Evolutionary conservation across 169 alveolate genomes (phyloP).

Genomic region (Perkinsus olseni): DNA sequence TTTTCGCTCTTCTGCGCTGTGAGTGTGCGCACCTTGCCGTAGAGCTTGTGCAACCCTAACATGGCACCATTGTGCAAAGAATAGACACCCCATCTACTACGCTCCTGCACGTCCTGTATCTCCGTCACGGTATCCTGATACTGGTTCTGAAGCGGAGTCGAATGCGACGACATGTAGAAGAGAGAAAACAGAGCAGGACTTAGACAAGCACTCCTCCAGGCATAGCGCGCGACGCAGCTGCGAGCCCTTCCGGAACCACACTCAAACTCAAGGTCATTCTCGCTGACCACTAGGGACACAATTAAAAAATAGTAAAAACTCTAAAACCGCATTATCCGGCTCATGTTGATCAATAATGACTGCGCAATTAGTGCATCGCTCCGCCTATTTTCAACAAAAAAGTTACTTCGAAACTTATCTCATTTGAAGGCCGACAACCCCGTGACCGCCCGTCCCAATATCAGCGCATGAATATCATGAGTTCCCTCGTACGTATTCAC

Average conservation of each 20-base stretch:
- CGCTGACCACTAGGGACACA: too few relatives aligned
- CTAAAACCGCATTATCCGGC: too few relatives aligned
- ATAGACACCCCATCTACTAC: neutral
- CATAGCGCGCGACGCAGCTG: too few relatives aligned
- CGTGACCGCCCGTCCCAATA: slow-evolving; percentile 62
- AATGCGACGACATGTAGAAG: neutral
- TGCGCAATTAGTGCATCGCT: neutral
- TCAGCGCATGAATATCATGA: slow-evolving; percentile 66
- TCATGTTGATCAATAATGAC: too few relatives aligned
- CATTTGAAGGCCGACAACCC: slow-evolving; percentile 49
- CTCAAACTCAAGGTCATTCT: too few relatives aligned
- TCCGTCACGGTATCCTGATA: neutral
- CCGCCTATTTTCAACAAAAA: neutral
- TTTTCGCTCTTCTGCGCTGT: neutral
- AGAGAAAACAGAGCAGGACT: neutral
- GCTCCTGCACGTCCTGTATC: neutral
- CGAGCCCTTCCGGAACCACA: too few relatives aligned
- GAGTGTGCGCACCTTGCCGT: neutral
- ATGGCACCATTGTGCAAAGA: too few relatives aligned
- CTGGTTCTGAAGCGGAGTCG: neutral
- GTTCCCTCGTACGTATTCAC: slow-evolving; percentile 78
- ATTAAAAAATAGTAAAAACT: too few relatives aligned
- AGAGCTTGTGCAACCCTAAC: neutral
- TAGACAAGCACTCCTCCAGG: too few relatives aligned
- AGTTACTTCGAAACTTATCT: neutral